Evolutionary conservation across 2,329 filamentous ascomycete genomes (phyloP), one percentile per base, ranked within the genome.

Genomic region (Microsporum canis): DNA sequence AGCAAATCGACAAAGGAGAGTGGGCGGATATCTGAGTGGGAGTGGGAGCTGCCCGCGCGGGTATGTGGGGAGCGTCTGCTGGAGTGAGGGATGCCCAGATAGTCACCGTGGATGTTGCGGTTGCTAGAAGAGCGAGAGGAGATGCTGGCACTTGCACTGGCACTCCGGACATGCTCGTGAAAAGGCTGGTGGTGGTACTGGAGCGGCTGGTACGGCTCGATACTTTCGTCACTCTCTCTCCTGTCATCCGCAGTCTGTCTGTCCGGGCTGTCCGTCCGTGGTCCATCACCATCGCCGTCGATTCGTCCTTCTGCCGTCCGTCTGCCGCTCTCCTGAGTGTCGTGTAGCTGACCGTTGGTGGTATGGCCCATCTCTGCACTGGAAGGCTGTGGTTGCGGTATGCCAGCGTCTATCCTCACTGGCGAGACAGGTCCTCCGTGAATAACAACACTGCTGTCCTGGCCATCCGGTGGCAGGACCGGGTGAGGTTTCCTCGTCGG

Each of bases 1-100:
- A 86, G 76, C 43, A 86, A 73, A 67, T 86, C 83, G 34, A 86
- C 74, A 66, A 85, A 84, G 5, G 84, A 86, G 5, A 79, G 70
- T 0, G 84, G 82, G 57, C 84, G 76, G 59, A 73, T 77, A 63
- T 84, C 82, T 38, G 80, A 69, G 5, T 69, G 76, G 14, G 78
- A 81, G 57, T 77, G 70, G 4, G 75, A 71, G 2, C 82, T 82
- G 3, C 77, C 66, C n/a, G 77, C 77, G 47, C 80, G 78, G 10
- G 72, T 76, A 56, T 79, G 76, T 49, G 72, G 78, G 65, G 80
- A 83, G 34, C 79, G 71, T 59, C 73, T 75, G 3, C 86, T 79
- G 10, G 91, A 96, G 29, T 80, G 80, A 45, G 82, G 81, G 6
- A 57, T 12, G 36, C 53, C 82, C 63, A 83, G 79, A 38, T 76